Percentiles rank a stretch among this genome's conserved stretches.
Evolutionary conservation across 2,329 filamentous ascomycete species (phyloP).

Genomic region (Stachybotrys echinatus): DNA sequence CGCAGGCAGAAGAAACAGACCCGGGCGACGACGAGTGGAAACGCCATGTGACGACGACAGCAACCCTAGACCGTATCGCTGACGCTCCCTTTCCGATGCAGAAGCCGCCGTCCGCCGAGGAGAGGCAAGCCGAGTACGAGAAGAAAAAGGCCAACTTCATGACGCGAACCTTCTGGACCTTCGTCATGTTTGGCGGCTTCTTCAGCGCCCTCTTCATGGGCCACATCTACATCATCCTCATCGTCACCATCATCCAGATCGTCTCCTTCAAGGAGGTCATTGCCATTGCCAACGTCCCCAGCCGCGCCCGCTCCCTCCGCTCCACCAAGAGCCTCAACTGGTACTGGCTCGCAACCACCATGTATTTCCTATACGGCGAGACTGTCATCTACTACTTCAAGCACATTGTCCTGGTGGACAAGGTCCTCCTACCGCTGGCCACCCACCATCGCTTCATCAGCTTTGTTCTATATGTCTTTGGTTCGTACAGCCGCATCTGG

Average conservation of each 20-base stretch:
- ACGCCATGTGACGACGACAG: no score
- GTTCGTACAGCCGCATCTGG: slow-evolving; percentile 43
- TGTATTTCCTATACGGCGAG: slow-evolving; percentile 99
- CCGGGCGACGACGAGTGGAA: no score
- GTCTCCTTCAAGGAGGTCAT: slow-evolving; percentile 99
- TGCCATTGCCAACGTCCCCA: slow-evolving; percentile 92
- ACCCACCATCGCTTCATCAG: slow-evolving; percentile 98
- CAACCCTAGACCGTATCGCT: slow-evolving; percentile 7
- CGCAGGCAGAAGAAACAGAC: neutral
- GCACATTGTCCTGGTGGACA: slow-evolving; percentile 93
- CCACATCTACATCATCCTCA: slow-evolving; percentile 92
- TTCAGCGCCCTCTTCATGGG: slow-evolving; percentile 90
- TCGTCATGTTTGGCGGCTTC: slow-evolving; percentile 94
- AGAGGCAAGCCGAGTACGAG: slow-evolving; percentile 67
- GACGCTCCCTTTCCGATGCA: slow-evolving; percentile 16
- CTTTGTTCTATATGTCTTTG: slow-evolving; percentile 96
- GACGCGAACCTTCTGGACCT: slow-evolving; percentile 93
- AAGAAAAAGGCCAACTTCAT: slow-evolving; percentile 99
- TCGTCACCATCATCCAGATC: slow-evolving; percentile 91
- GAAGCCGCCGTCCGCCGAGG: slow-evolving; percentile 36
- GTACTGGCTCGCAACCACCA: slow-evolving; percentile 98
- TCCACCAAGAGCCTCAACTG: slow-evolving; percentile 97
- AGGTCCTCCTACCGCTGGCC: slow-evolving; percentile 84
- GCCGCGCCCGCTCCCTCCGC: slow-evolving; percentile 79
- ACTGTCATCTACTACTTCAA: slow-evolving; percentile 99